Percentiles rank a stretch among this genome's conserved stretches.
Evolutionary conservation across 306 rosid genomes (phyloP).

Genomic region (Dryas octopetala): DNA sequence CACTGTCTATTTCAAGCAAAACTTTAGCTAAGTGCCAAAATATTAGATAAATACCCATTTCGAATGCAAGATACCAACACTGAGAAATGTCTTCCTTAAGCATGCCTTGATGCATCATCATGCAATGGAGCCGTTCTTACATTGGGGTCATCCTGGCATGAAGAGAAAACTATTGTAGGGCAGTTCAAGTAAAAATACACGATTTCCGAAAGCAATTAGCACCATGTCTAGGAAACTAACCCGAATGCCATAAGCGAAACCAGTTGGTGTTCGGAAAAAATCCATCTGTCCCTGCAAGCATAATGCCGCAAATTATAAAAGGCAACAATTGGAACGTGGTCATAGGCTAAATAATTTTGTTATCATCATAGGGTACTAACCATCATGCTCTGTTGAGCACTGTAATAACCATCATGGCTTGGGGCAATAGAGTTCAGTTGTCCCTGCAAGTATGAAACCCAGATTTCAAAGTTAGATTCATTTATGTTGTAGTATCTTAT

Average conservation of each 20-base stretch:
- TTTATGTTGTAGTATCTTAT: slow-evolving; percentile 2
- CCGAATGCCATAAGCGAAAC: slow-evolving; percentile 81
- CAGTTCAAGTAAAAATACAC: slow-evolving; percentile 2
- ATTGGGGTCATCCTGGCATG: slow-evolving; percentile 82
- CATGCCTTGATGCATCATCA: slow-evolving; percentile 91
- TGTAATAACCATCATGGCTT: slow-evolving; percentile 82
- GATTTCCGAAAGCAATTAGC: neutral
- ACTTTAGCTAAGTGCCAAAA: neutral
- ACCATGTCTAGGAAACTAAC: slow-evolving; percentile 49
- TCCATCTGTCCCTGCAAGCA: slow-evolving; percentile 94
- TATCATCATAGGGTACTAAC: slow-evolving; percentile 41
- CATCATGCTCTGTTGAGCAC: slow-evolving; percentile 87
- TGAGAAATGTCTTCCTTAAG: slow-evolving; percentile 39
- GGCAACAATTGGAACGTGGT: slow-evolving; percentile 20
- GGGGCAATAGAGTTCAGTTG: slow-evolving; percentile 85
- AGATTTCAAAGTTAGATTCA: slow-evolving; percentile 15
- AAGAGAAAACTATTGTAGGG: slow-evolving; percentile 25
- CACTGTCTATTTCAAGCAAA: slow-evolving; percentile 17
- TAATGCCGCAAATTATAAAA: slow-evolving; percentile 24
- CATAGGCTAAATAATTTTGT: slow-evolving; percentile 22
- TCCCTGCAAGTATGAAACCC: slow-evolving; percentile 57
- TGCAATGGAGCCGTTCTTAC: slow-evolving; percentile 90
- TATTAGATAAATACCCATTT: slow-evolving; percentile 20
- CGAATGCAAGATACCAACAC: slow-evolving; percentile 31
- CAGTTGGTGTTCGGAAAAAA: slow-evolving; percentile 64